A percentile compares a stretch with the other conserved stretches of the same genome.
These are phyloP conservation scores for Trifolium fragiferum DNA, from an alignment of 306 rosid species.

Conservation along the genomic window DNA sequence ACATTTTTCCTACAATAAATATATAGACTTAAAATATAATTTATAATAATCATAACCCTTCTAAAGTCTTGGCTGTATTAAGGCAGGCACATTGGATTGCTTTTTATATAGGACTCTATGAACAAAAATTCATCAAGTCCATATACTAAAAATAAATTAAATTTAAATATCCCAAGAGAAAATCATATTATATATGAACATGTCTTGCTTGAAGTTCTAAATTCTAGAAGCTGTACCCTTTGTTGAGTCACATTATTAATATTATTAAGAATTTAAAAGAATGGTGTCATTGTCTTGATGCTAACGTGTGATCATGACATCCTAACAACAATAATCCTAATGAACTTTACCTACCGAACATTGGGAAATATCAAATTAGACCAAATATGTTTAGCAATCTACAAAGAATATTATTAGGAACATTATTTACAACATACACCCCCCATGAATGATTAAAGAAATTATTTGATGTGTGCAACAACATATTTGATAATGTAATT, in stretches of 20 bases:
- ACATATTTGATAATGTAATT: constrained; percentile 40
- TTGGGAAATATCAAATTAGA: constrained; percentile 20
- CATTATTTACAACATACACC: constrained; percentile 15
- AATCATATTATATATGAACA: background rate
- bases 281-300: constrained; percentile 44
- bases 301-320: constrained; percentile 59
- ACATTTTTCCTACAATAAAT: background rate
- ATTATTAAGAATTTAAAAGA: constrained; percentile 29
- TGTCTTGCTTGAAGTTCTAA: constrained; percentile 13
- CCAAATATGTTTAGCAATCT: constrained; percentile 18
- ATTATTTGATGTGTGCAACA: constrained; percentile 33
- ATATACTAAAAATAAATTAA: background rate
- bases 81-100: constrained; percentile 10
- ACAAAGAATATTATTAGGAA: constrained; percentile 24
- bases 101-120: constrained; percentile 7
- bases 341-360: constrained; percentile 41
- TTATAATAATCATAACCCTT: background rate
- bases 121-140: background rate
- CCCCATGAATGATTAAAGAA: constrained; percentile 20
- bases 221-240: constrained; percentile 52
- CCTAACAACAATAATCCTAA: constrained; percentile 44
- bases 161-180: background rate
- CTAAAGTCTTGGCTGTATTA: constrained; percentile 20
- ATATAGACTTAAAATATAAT: too few relatives aligned
- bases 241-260: constrained; percentile 34